Evolutionary conservation across 2,329 filamentous ascomycete species (phyloP).

Genomic region (Pezicula carpinea): DNA sequence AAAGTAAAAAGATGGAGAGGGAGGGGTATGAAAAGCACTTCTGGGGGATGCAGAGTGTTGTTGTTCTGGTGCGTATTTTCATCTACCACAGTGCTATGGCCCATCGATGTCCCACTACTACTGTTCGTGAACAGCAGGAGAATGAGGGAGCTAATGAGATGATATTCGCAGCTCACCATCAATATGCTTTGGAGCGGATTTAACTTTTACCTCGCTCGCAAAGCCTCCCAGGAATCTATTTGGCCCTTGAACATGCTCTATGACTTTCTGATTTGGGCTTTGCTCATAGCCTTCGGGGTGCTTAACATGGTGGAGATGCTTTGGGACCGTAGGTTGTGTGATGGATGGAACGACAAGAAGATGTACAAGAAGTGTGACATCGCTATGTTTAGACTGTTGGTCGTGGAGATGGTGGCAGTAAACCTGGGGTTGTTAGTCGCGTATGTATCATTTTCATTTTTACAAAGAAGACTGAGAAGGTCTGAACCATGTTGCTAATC

Average conservation of each 20-base stretch:
- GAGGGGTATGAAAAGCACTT: conserved; percentile 10
- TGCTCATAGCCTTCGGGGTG: conserved; percentile 11
- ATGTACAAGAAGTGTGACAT: conserved; percentile 12
- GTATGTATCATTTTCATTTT: conserved; percentile 3
- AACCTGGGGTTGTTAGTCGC: conserved; percentile 11
- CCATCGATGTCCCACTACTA: not conserved
- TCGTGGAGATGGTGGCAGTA: conserved; percentile 11
- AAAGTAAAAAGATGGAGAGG: conserved; percentile 1
- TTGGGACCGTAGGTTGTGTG: conserved; percentile 11
- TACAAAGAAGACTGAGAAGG: not conserved
- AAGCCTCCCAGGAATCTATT: conserved; percentile 3
- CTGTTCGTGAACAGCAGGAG: not conserved
- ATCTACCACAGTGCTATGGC: not conserved
- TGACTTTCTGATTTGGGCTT: conserved; percentile 8
- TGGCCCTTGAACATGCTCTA: conserved; percentile 9
- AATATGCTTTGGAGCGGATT: conserved; percentile 7
- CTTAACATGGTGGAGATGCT: conserved; percentile 11
- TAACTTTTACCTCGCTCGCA: conserved; percentile 6
- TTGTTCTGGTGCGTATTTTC: conserved; percentile 4
- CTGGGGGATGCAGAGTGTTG: conserved; percentile 10
- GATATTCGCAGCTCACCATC: not conserved
- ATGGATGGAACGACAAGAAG: conserved; percentile 7
- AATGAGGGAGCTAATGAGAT: not conserved
- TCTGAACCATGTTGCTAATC: not conserved
- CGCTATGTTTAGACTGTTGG: conserved; percentile 8